These are phyloP conservation scores for Aspergillus sp. DNA, from an alignment of 2,329 filamentous ascomycete genomes.

Conservation along the genomic window DNA sequence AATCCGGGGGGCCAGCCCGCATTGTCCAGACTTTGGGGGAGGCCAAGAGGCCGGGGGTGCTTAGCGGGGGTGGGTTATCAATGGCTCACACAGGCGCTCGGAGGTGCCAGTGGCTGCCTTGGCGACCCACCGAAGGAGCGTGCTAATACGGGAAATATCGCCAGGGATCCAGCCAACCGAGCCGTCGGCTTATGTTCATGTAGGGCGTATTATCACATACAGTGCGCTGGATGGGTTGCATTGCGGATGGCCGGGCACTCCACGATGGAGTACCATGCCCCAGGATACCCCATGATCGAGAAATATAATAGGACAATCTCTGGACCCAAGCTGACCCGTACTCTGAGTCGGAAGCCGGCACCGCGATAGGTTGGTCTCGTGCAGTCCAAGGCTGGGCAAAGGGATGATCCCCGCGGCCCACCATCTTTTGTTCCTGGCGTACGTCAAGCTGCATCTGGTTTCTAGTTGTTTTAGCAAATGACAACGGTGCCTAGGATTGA, in stretches of 20 bases:
- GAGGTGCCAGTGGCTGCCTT: neutral
- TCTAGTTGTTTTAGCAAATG: neutral
- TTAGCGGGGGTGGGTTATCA: constrained; percentile 22
- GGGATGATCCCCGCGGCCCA: neutral
- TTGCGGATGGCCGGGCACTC: neutral
- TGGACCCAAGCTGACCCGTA: neutral
- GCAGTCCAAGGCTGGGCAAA: neutral
- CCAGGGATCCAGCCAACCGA: neutral
- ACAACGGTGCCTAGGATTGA: constrained; percentile 4
- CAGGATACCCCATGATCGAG: neutral
- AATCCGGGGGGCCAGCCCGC: constrained; percentile 28
- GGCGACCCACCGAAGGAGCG: constrained; percentile 6
- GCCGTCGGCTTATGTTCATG: neutral
- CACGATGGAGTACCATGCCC: neutral
- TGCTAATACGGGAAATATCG: neutral
- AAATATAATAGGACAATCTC: neutral
- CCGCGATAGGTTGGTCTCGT: neutral
- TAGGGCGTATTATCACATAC: neutral
- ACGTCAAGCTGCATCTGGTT: neutral
- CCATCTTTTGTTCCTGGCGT: neutral
- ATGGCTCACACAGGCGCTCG: neutral
- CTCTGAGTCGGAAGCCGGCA: neutral
- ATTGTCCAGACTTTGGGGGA: constrained; percentile 15
- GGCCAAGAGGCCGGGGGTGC: constrained; percentile 32
- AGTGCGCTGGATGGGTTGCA: neutral